Evolutionary conservation across 2,329 filamentous ascomycete species (phyloP).

Genomic region (Helminthosporium solani): DNA sequence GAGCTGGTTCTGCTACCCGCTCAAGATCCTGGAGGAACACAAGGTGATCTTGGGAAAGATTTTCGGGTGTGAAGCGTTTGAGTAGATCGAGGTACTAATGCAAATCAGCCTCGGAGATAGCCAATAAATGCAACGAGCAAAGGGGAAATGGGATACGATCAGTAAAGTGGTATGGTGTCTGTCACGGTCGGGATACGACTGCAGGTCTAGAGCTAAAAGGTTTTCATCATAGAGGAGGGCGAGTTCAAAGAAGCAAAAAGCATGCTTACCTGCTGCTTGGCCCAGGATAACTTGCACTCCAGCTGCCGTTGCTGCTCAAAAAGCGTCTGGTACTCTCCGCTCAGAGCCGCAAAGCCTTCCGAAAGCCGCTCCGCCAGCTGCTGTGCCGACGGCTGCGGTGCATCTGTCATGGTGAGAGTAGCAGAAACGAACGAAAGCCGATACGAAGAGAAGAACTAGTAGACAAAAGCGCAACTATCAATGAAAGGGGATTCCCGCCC

Average conservation of each 20-base stretch:
- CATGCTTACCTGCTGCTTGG: conserved; percentile 51
- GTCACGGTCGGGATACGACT: conserved; percentile 49
- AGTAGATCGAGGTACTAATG: conserved; percentile 43
- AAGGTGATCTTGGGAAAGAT: conserved; percentile 42
- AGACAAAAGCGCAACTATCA: too few relatives aligned
- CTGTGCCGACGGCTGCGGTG: conserved; percentile 23
- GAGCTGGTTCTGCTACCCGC: conserved; percentile 30
- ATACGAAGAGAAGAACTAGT: neutral
- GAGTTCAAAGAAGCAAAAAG: conserved; percentile 1
- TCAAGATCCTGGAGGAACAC: conserved; percentile 44
- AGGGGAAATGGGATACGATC: conserved; percentile 18
- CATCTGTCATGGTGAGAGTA: conserved; percentile 28
- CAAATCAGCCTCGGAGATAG: conserved; percentile 18
- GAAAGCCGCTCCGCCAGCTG: conserved; percentile 46
- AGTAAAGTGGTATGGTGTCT: conserved; percentile 48
- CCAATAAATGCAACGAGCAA: neutral
- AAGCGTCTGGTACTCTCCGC: conserved; percentile 50
- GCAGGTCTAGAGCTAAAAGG: conserved; percentile 56
- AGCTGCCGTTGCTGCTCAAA: conserved; percentile 47
- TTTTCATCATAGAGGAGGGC: conserved; percentile 44
- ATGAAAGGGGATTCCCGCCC: too few relatives aligned
- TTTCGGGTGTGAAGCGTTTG: conserved; percentile 42
- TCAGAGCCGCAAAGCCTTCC: conserved; percentile 50
- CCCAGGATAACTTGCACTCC: conserved; percentile 50
- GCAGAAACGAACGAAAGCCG: neutral